phyloP scores from a whole-genome alignment of 371 early-diverging fungal species.

The Capillidium rhysosporum region DNA sequence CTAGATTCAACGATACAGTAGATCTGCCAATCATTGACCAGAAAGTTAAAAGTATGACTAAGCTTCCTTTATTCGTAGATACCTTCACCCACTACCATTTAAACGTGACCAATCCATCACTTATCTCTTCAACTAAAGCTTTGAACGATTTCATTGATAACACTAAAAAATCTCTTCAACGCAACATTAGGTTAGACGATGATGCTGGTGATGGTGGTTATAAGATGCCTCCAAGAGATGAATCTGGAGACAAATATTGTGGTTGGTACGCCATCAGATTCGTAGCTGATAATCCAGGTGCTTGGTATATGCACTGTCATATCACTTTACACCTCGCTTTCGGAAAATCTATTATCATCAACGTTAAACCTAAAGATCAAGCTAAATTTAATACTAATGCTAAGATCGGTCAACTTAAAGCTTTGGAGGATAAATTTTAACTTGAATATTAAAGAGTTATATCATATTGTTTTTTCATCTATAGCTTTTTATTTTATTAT shows the following conservation, averaged over 20 bases:
- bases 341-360: conserved; percentile 13
- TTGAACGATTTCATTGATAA: background rate
- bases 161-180: too few species aligned
- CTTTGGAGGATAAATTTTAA: too few species aligned
- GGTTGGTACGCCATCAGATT: conserved; percentile 5
- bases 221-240: too few species aligned
- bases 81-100: background rate
- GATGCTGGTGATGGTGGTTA: too few species aligned
- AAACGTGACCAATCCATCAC: background rate
- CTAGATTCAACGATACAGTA: background rate
- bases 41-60: background rate
- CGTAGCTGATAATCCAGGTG: conserved; percentile 20
- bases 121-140: too few species aligned
- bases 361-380: background rate
- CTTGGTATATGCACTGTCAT: conserved; percentile 27
- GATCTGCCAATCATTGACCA: background rate
- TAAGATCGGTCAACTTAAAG: too few species aligned
- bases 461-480: too few species aligned
- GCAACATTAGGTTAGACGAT: too few species aligned
- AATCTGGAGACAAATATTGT: background rate
- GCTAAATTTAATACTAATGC: too few species aligned
- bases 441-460: too few species aligned
- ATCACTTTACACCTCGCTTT: conserved; percentile 24
- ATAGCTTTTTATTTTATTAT: too few species aligned
- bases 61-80: background rate